phyloP scores from a whole-genome alignment of 2,329 filamentous ascomycete species.

The Trichoderma polysporum region DNA sequence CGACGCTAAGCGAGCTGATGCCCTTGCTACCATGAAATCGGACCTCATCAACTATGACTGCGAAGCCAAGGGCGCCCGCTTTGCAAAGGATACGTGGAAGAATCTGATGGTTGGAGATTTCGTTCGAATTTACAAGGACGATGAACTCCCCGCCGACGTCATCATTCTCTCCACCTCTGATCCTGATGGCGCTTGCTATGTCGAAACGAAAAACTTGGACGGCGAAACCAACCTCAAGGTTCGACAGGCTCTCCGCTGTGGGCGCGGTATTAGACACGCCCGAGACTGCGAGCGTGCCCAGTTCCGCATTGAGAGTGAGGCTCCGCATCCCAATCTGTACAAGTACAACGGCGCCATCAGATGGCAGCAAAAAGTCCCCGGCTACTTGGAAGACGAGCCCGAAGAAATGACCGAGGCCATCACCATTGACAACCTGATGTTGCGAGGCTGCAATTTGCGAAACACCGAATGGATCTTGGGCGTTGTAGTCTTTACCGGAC shows the following conservation, averaged over 20 bases:
- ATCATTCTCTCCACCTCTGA: constrained; percentile 93
- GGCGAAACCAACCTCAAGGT: constrained; percentile 98
- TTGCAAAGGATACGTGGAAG: constrained; percentile 95
- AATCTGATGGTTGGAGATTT: constrained; percentile 94
- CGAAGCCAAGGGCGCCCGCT: constrained; percentile 68
- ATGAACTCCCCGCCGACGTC: constrained; percentile 91
- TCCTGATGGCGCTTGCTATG: constrained; percentile 89
- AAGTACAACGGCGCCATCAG: constrained; percentile 87
- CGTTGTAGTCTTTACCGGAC: constrained; percentile 88
- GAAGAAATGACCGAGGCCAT: constrained; percentile 89
- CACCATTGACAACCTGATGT: constrained; percentile 89
- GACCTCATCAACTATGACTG: constrained; percentile 71
- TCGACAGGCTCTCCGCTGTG: constrained; percentile 83
- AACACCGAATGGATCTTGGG: constrained; percentile 97
- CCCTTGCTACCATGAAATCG: constrained; percentile 48
- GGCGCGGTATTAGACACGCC: constrained; percentile 79
- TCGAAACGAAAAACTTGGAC: constrained; percentile 97
- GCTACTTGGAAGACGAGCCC: constrained; percentile 59
- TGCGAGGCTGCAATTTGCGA: constrained; percentile 87
- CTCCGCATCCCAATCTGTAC: constrained; percentile 90
- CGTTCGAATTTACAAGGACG: constrained; percentile 92
- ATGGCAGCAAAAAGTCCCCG: constrained; percentile 74
- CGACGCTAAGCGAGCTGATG: constrained; percentile 36
- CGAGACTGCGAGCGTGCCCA: constrained; percentile 87
- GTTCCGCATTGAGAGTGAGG: constrained; percentile 86